These are phyloP conservation scores for Neurospora sp. DNA, from an alignment of 495 filamentous ascomycete genomes.

Conservation along the genomic window DNA sequence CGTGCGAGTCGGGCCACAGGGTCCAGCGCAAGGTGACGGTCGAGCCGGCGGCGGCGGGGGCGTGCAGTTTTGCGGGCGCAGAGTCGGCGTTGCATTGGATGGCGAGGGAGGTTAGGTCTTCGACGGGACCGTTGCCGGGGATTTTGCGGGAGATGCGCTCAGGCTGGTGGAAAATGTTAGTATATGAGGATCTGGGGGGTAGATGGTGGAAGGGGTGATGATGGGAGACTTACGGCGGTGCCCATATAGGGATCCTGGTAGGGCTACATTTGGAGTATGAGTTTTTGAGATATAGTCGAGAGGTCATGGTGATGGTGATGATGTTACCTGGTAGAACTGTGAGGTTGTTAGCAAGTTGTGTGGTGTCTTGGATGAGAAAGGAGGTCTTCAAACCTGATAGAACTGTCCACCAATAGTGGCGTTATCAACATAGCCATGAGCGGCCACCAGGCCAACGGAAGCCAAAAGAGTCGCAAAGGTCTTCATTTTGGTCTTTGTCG, in stretches of 20 bases:
- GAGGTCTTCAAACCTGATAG: constrained; percentile 12
- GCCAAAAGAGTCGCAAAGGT: constrained; percentile 33
- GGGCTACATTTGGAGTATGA: constrained; percentile 18
- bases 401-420: constrained; percentile 33
- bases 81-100: constrained; percentile 38
- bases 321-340: constrained; percentile 13
- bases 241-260: constrained; percentile 41
- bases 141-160: constrained; percentile 36
- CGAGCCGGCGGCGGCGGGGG: constrained; percentile 43
- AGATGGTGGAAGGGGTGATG: too few species aligned
- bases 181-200: too few species aligned
- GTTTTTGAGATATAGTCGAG: background rate
- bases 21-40: constrained; percentile 53
- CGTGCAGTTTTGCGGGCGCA: constrained; percentile 44
- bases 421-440: constrained; percentile 51
- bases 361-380: too few species aligned
- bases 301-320: background rate
- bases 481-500: constrained; percentile 17
- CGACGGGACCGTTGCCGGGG: constrained; percentile 41
- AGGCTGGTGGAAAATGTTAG: constrained; percentile 8
- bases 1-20: constrained; percentile 49
- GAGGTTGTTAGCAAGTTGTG: background rate
- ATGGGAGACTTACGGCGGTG: constrained; percentile 9
- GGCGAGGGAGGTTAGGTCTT: constrained; percentile 34
- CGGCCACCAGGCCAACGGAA: constrained; percentile 42